Evolutionary conservation across 768 basidiomycete genomes (phyloP).

Genomic region (Panaeolus cyanescens): DNA sequence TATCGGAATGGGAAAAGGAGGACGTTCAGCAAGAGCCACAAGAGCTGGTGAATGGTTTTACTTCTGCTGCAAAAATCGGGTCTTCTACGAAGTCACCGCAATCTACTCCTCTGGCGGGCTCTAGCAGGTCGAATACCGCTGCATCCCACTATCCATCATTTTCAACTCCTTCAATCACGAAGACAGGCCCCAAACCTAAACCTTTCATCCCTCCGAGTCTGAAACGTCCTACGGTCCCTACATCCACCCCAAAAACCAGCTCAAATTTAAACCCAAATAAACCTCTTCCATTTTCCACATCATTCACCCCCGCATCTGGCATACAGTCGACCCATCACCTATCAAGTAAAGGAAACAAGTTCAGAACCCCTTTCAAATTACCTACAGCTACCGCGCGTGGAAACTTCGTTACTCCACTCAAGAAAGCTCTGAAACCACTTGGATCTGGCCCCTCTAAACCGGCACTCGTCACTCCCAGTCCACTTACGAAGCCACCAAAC

Average conservation of each 20-base stretch:
- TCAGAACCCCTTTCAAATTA: slow-evolving; percentile 9
- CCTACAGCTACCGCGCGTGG: slow-evolving; percentile 10
- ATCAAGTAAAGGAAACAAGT: too few species aligned
- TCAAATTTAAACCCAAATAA: slow-evolving; percentile 32
- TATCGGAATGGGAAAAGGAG: slow-evolving; percentile 51
- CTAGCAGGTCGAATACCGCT: neutral
- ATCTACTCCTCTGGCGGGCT: neutral
- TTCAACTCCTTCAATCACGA: neutral
- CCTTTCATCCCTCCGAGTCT: slow-evolving; percentile 51
- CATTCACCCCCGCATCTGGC: slow-evolving; percentile 20
- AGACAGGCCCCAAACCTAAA: slow-evolving; percentile 24
- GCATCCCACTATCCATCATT: neutral
- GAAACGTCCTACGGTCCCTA: slow-evolving; percentile 14
- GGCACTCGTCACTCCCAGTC: slow-evolving; percentile 14
- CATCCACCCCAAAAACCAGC: slow-evolving; percentile 10
- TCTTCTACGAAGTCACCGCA: neutral
- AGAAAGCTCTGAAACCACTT: slow-evolving; percentile 48
- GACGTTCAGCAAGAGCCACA: slow-evolving; percentile 1
- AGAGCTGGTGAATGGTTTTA: neutral
- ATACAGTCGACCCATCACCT: slow-evolving; percentile 36
- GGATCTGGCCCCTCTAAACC: slow-evolving; percentile 37
- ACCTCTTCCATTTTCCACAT: slow-evolving; percentile 11
- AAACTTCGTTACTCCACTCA: slow-evolving; percentile 67
- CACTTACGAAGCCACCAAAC: slow-evolving; percentile 9
- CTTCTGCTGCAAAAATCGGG: neutral